A percentile compares a stretch with the other conserved stretches of the same genome.
Conservation (phyloP, 148 eudicot genomes). For the Euryodendron excelsum region DNA sequence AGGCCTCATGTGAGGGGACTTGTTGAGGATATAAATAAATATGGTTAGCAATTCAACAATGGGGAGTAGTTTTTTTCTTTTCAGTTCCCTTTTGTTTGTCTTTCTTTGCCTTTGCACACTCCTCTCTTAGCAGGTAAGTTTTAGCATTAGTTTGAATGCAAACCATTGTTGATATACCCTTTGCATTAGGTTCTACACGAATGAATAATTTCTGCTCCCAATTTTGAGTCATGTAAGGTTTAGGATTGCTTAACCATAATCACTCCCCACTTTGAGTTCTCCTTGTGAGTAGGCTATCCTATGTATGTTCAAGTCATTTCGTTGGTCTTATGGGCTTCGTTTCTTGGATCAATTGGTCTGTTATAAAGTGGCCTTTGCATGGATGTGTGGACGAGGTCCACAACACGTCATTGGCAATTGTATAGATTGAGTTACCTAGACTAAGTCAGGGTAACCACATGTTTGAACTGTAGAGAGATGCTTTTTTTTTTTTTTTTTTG, state of each 20-base stretch:
- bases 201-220: not conserved
- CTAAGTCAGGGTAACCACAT: not conserved
- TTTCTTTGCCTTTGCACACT: not conserved
- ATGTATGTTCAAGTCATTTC: not conserved
- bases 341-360: not conserved
- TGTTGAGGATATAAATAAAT: not conserved
- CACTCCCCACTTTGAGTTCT: not conserved
- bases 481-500: no score
- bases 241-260: not conserved
- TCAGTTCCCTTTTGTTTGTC: not conserved
- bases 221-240: not conserved
- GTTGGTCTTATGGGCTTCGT: not conserved
- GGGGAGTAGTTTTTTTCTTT: not conserved
- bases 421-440: not conserved
- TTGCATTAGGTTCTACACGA: not conserved
- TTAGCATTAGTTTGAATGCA: not conserved
- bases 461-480: not conserved
- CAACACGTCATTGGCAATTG: no score
- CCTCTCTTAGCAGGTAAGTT: not conserved
- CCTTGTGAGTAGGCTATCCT: not conserved
- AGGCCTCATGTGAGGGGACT: not conserved
- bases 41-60: not conserved
- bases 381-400: no score
- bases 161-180: not conserved
- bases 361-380: not conserved